Base-by-base conservation (phyloP, 257 asterid species). In the Asclepias syriaca region DNA sequence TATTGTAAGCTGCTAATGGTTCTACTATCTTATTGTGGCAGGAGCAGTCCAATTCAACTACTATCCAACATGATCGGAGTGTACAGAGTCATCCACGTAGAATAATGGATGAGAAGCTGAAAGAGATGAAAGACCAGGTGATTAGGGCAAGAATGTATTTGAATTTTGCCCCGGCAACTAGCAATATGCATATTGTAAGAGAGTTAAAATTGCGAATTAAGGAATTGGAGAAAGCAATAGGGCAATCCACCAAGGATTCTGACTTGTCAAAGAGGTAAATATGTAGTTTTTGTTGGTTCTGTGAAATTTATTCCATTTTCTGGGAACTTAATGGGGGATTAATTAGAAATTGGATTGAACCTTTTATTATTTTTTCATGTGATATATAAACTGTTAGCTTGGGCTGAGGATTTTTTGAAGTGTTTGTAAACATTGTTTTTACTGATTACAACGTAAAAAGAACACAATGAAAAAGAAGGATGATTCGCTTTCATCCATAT, bases 81-180 rank as follows among this genome's bases (percentile, higher is more conserved):
- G 73, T 54, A 12, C 82, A 58, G 61, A 67, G 79, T 49, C 81
- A 55, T 78, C 43, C 84, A 27, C 81, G 40, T 39, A 83, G 81
- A 79, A 68, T 74, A 66, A 37, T 57, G 45, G 95, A 88, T 77
- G 91, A 85, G 87, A 91, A 76, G 87, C 73, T 87, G 73, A 87
- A 83, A 79, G 92, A 91, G 88, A 90, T 91, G 89, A 90, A 84
- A 82, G 98, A 92, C 80, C 97, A 87, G 83, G 77, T 90, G 79
- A 82, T 95, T 71, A 86, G 95, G 88, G 97, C 94, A 60, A 95
- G 78, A 80, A 85, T 81, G 46, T 95, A 90, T 81, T 63, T 92
- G 75, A 86, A 67, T 74, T 86, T 95, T 60, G 70, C 87, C 39
- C 87, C 93, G 43, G 71, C 87, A 75, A 87, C 75, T 78, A 87